A percentile compares a stretch with the other conserved stretches of the same genome.
These are phyloP conservation scores for Glarea lozoyensis DNA, from an alignment of 495 filamentous ascomycete species.

Conservation along the genomic window DNA sequence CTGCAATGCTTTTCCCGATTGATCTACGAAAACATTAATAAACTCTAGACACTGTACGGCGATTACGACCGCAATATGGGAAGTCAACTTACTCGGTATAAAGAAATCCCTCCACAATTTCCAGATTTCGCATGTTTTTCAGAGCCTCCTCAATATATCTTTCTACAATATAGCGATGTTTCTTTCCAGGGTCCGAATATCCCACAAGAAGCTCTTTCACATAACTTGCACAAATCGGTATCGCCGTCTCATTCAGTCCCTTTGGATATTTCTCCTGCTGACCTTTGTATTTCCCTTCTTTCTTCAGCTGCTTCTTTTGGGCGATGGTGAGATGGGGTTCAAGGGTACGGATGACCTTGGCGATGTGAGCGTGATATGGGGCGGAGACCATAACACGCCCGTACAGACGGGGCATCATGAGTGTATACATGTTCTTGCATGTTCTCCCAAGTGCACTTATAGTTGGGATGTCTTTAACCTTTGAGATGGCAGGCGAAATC, in stretches of 20 bases:
- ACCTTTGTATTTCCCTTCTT: conserved; percentile 2
- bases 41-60: background rate
- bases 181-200: background rate
- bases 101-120: background rate
- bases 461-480: background rate
- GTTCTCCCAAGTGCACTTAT: background rate
- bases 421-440: background rate
- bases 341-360: background rate
- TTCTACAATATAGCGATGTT: background rate
- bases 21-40: background rate
- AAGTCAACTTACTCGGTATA: background rate
- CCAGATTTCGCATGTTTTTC: background rate
- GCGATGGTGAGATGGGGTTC: background rate
- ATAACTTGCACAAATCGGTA: background rate
- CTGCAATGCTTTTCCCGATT: background rate
- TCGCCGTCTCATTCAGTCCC: background rate
- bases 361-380: background rate
- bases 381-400: background rate
- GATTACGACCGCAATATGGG: background rate
- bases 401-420: background rate
- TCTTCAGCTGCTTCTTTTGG: conserved; percentile 1
- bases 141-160: conserved; percentile 1
- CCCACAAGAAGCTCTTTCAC: background rate
- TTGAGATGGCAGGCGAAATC: background rate
- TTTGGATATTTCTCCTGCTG: background rate